Percentiles rank a stretch among this genome's conserved stretches.
phyloP scores from a whole-genome alignment of 768 basidiomycete genomes.

The Macrolepiota dolichaula region DNA sequence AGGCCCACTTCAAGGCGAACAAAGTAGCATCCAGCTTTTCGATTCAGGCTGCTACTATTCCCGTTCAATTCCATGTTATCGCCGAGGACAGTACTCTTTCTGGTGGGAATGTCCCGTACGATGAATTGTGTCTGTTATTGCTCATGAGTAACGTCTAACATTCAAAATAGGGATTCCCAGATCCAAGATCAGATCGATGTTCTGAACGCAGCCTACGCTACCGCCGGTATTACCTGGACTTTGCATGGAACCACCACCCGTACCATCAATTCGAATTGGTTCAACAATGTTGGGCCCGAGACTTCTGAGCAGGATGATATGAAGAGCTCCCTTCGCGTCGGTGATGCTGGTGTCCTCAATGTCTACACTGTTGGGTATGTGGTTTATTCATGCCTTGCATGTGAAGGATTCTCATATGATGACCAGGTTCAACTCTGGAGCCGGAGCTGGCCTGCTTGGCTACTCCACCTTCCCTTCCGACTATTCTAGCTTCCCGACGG shows the following conservation, averaged over 20 bases:
- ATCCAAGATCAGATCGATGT: slow-evolving; percentile 32
- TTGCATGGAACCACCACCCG: slow-evolving; percentile 39
- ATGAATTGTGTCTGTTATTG: background rate
- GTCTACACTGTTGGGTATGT: slow-evolving; percentile 49
- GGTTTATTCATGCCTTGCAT: background rate
- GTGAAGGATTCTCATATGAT: background rate
- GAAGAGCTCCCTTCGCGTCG: slow-evolving; percentile 43
- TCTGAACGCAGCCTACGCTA: slow-evolving; percentile 39
- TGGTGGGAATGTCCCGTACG: slow-evolving; percentile 40
- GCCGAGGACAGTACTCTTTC: slow-evolving; percentile 24
- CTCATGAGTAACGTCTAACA: background rate
- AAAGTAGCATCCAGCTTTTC: slow-evolving; percentile 20
- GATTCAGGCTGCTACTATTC: slow-evolving; percentile 8
- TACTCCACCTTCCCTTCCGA: slow-evolving; percentile 50
- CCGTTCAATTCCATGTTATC: slow-evolving; percentile 31
- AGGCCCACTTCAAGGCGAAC: slow-evolving; percentile 40
- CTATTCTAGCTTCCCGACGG: slow-evolving; percentile 33
- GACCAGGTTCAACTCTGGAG: slow-evolving; percentile 31
- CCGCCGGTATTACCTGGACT: slow-evolving; percentile 33
- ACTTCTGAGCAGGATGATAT: slow-evolving; percentile 38
- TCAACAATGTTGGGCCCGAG: slow-evolving; percentile 36
- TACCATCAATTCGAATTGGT: slow-evolving; percentile 46
- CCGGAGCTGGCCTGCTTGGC: slow-evolving; percentile 43
- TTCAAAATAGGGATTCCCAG: slow-evolving; percentile 30
- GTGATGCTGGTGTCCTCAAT: slow-evolving; percentile 39